Conservation (phyloP, 2,329 filamentous ascomycete genomes). For the Chaetomium sp. region DNA sequence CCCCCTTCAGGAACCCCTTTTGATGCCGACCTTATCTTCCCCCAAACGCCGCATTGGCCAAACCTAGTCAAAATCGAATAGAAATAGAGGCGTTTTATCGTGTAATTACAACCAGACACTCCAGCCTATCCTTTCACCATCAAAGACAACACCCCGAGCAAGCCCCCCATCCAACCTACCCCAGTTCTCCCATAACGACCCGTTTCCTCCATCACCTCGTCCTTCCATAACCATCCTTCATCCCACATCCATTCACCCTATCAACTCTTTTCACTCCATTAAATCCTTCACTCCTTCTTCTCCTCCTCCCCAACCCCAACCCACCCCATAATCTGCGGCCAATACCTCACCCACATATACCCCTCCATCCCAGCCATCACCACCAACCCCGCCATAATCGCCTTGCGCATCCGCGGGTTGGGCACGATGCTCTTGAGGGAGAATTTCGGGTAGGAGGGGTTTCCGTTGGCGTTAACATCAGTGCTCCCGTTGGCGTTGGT, state of each 20-base stretch:
- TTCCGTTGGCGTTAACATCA: neutral
- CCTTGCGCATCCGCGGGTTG: slow-evolving; percentile 19
- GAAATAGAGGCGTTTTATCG: no score
- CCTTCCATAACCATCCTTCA: neutral
- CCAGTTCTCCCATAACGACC: no score
- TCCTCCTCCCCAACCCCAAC: neutral
- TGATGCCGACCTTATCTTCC: no score
- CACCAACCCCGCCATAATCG: slow-evolving; percentile 13
- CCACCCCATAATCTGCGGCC: slow-evolving; percentile 20
- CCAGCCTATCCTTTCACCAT: no score
- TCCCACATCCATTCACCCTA: neutral
- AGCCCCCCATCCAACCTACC: no score
- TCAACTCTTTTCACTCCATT: no score
- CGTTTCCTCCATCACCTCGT: no score
- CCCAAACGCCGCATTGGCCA: no score
- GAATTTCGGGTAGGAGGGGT: slow-evolving; percentile 19
- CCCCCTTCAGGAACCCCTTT: no score
- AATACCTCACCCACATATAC: slow-evolving; percentile 21
- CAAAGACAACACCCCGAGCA: no score
- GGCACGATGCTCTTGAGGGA: slow-evolving; percentile 18
- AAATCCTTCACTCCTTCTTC: neutral
- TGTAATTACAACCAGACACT: no score
- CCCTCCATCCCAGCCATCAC: slow-evolving; percentile 17
- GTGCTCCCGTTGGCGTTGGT: neutral
- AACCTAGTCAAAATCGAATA: no score